Evolutionary conservation across 2,329 filamentous ascomycete genomes (phyloP).

Genomic region (Phialocephala sp.): DNA sequence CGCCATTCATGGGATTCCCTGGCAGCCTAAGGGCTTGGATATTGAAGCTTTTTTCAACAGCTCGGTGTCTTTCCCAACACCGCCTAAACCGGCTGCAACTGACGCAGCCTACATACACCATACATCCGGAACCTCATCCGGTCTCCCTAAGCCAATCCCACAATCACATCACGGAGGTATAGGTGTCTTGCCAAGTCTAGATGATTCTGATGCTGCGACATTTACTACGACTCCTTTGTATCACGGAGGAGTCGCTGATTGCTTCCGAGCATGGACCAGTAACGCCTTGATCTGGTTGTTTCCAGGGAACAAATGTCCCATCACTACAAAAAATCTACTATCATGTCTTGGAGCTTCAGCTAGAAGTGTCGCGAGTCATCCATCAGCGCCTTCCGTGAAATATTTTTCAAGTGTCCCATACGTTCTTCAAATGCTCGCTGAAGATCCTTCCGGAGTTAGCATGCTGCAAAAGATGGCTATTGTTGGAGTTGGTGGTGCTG

Average conservation of each 20-base stretch:
- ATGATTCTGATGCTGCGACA: slow-evolving; percentile 49
- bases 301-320: slow-evolving; percentile 58
- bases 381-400: slow-evolving; percentile 45
- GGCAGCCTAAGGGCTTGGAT: background rate
- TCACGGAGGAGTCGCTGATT: slow-evolving; percentile 68
- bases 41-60: background rate
- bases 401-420: slow-evolving; percentile 70
- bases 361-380: slow-evolving; percentile 23
- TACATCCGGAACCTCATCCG: slow-evolving; percentile 69
- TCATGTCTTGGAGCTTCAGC: slow-evolving; percentile 41
- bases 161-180: slow-evolving; percentile 62
- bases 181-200: slow-evolving; percentile 58
- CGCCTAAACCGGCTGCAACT: background rate
- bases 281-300: slow-evolving; percentile 67
- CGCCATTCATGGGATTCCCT: background rate
- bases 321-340: slow-evolving; percentile 60
- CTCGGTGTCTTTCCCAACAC: background rate
- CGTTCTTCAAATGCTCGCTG: slow-evolving; percentile 58
- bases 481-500: slow-evolving; percentile 68
- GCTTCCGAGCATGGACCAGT: slow-evolving; percentile 66
- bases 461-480: slow-evolving; percentile 59
- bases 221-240: slow-evolving; percentile 72
- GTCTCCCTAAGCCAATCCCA: slow-evolving; percentile 65
- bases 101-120: slow-evolving; percentile 64
- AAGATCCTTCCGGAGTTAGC: slow-evolving; percentile 49